Base-by-base conservation (phyloP, 1,139 yeast genomes). In the Zygotorulaspora mrakii region DNA sequence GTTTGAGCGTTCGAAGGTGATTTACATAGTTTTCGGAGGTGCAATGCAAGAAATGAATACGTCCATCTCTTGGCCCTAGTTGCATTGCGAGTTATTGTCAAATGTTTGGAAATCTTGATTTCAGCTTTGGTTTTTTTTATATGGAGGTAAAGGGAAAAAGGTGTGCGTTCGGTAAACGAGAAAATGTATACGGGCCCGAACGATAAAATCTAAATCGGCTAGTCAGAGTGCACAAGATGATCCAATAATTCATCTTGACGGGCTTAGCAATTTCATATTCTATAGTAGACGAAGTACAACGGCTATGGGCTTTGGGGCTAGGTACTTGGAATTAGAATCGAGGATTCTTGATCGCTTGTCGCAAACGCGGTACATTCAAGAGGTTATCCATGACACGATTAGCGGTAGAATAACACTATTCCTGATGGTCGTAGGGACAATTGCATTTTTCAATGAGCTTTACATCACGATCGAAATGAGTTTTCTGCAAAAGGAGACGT, bases 371-470 rank as follows among this genome's bases (percentile, higher is more conserved):
- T 59, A 52, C 37, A 40, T 59, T 14, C 48, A 52, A 17, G 51
- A 50, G 30, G 61, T 60, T 38, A 54, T 58, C 9, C 56, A 55
- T 35, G 60, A 59, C 30, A 45, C 44, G 35, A 28, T 54, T 5
- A 60, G 65, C 46, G 61, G 62, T n/a, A 48, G 65, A 41, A 62
- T 62, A 18, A 61, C 66, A 1, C 37, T 61, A 35, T 57, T 55
- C 35, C 40, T 62, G 12, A 29, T 60, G 17, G 46, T 57, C 3
- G 46, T 62, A 14, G 66, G 66, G 5, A 39, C 53, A 2, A 36
- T 62, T 33, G 64, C 66, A 10, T 47, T 60, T 20, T 41, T 61
- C 13, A 59, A 62, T 37, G 66, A 62, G 37, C 31, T 61, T 6
- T 60, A 52, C 36, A 57, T 62, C 13, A 59, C 59, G 7, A 49